Percentiles rank a stretch among this genome's conserved stretches.
Conservation (phyloP, 2,329 filamentous ascomycete species). For the Moelleriella libera region DNA sequence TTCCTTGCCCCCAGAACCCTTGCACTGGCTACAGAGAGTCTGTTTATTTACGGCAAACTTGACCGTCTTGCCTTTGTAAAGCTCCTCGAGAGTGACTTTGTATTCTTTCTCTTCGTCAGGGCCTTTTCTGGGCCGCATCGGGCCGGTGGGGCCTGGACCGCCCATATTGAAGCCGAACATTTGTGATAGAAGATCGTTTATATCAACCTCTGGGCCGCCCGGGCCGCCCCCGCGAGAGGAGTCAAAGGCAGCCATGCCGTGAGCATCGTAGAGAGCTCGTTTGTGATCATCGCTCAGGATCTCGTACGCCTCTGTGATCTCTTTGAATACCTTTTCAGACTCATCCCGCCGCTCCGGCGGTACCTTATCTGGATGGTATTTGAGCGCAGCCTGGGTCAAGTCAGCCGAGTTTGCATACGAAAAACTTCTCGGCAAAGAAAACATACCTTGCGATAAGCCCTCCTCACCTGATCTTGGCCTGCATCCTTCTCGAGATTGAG, state of each 20-base stretch:
- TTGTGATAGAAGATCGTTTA: constrained; percentile 84
- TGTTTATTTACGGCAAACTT: constrained; percentile 95
- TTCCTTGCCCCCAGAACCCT: constrained; percentile 80
- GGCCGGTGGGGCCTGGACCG: constrained; percentile 37
- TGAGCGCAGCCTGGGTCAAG: constrained; percentile 56
- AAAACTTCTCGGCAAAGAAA: not conserved
- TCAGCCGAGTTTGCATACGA: constrained; percentile 1
- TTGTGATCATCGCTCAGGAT: constrained; percentile 95
- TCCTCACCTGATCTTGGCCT: constrained; percentile 73
- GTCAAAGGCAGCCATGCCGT: constrained; percentile 94
- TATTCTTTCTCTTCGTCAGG: constrained; percentile 83
- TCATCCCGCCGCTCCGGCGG: constrained; percentile 70
- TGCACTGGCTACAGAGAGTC: constrained; percentile 74
- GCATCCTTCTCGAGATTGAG: constrained; percentile 62
- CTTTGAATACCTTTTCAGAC: constrained; percentile 86
- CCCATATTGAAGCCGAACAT: constrained; percentile 76
- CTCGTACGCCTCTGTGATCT: constrained; percentile 87
- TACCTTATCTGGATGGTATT: constrained; percentile 92
- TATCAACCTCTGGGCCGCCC: constrained; percentile 59
- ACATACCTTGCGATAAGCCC: constrained; percentile 84
- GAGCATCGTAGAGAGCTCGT: constrained; percentile 77
- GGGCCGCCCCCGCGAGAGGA: constrained; percentile 43
- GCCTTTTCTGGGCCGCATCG: constrained; percentile 53
- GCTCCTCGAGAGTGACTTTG: constrained; percentile 78
- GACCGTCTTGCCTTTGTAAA: constrained; percentile 97